Percentiles rank a stretch among this genome's conserved stretches.
Evolutionary conservation across 129 eudicot genomes (phyloP).

Genomic region (Lactuca saligna): DNA sequence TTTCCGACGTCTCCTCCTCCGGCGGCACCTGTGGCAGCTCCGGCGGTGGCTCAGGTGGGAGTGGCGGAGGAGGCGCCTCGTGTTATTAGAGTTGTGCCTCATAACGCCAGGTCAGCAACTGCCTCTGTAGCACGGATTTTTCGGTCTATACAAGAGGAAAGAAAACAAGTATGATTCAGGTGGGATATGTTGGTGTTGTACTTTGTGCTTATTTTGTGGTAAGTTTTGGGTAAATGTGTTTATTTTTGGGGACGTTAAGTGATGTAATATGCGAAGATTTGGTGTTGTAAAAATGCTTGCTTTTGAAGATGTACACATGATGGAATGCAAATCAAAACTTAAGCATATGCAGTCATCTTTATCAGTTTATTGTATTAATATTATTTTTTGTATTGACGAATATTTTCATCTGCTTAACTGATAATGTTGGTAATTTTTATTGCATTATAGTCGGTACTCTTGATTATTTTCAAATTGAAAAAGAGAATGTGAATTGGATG

Average conservation of each 20-base stretch:
- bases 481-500: slow-evolving; percentile 23
- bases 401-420: neutral
- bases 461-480: neutral
- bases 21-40: neutral
- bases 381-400: neutral
- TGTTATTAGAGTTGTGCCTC: slow-evolving; percentile 83
- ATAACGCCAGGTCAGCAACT: slow-evolving; percentile 62
- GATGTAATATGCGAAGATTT: slow-evolving; percentile 17
- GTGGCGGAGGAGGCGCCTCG: slow-evolving; percentile 25
- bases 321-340: slow-evolving; percentile 26
- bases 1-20: slow-evolving; percentile 52
- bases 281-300: slow-evolving; percentile 23
- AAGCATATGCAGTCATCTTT: neutral
- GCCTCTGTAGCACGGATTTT: slow-evolving; percentile 86
- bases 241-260: slow-evolving; percentile 10
- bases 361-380: neutral
- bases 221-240: slow-evolving; percentile 20
- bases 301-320: slow-evolving; percentile 26
- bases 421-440: neutral
- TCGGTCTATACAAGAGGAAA: slow-evolving; percentile 82
- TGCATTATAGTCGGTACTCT: neutral
- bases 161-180: slow-evolving; percentile 59
- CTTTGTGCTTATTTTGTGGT: slow-evolving; percentile 28
- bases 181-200: slow-evolving; percentile 25
- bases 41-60: slow-evolving; percentile 9